phyloP scores from a whole-genome alignment of 768 basidiomycete species.

The Peribolospora baueri region DNA sequence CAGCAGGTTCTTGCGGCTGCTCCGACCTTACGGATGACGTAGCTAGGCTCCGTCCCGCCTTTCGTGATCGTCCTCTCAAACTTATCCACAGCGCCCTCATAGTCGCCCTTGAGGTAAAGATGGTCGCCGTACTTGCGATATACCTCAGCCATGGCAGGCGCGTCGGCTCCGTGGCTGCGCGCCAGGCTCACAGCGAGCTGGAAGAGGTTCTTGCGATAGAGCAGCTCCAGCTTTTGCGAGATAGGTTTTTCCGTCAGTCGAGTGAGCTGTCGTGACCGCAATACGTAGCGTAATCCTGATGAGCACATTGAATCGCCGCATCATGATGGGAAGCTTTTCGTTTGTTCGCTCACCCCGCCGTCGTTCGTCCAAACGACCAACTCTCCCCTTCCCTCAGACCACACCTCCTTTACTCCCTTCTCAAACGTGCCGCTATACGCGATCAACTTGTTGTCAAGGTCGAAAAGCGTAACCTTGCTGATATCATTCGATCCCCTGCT shows the following conservation, averaged over 20 bases:
- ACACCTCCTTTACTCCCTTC: conserved; percentile 57
- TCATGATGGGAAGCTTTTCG: background rate
- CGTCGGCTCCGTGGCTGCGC: conserved; percentile 47
- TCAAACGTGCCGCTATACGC: conserved; percentile 59
- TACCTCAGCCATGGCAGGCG: conserved; percentile 57
- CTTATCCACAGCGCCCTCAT: conserved; percentile 77
- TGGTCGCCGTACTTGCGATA: conserved; percentile 66
- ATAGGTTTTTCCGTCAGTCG: conserved; percentile 57
- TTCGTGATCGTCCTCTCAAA: conserved; percentile 52
- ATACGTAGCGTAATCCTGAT: background rate
- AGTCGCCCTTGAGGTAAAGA: conserved; percentile 70
- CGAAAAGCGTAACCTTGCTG: background rate
- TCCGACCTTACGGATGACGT: conserved; percentile 80
- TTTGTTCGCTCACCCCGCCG: conserved; percentile 33
- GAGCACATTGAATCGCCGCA: conserved; percentile 12
- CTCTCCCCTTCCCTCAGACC: conserved; percentile 57
- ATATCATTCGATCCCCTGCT: conserved; percentile 11
- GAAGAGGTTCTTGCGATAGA: conserved; percentile 54
- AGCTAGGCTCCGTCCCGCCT: conserved; percentile 69
- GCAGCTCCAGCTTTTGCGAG: conserved; percentile 55
- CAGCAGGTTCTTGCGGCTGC: background rate
- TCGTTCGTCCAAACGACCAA: conserved; percentile 48
- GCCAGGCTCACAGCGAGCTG: conserved; percentile 60
- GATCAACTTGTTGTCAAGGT: background rate
- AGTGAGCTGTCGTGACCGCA: conserved; percentile 26